Evolutionary conservation across 169 alveolate genomes (phyloP).

Genomic region (Plasmodium berghei): DNA sequence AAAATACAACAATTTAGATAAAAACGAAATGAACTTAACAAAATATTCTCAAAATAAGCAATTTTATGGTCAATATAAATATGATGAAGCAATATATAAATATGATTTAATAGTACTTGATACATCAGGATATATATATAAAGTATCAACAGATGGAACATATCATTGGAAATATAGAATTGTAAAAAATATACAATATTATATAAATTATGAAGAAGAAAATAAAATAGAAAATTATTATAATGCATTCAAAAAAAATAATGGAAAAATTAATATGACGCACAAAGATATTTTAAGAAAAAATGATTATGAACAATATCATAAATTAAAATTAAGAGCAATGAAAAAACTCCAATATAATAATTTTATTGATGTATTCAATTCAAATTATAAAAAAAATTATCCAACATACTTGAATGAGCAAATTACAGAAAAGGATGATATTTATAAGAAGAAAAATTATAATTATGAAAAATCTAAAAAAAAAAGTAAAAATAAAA

Average conservation of each 20-base stretch:
- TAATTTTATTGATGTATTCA: constrained; percentile 10
- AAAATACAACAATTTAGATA: constrained; percentile 1
- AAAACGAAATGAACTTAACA: constrained; percentile 24
- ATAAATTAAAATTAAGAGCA: constrained; percentile 53
- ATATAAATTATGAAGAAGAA: constrained; percentile 22
- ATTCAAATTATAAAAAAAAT: neutral
- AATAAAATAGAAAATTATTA: constrained; percentile 2
- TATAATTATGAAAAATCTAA: constrained; percentile 22
- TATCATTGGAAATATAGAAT: constrained; percentile 67
- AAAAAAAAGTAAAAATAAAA: constrained; percentile 11
- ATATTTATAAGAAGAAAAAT: constrained; percentile 4
- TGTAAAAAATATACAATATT: constrained; percentile 32
- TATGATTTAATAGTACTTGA: constrained; percentile 59
- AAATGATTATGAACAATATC: constrained; percentile 13
- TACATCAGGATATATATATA: constrained; percentile 69
- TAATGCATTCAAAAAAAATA: constrained; percentile 23
- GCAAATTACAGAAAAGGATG: neutral
- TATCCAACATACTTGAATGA: neutral
- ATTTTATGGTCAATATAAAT: constrained; percentile 54
- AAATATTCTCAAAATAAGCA: constrained; percentile 40
- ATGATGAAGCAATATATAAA: constrained; percentile 29
- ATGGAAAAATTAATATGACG: neutral
- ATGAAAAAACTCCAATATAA: constrained; percentile 14
- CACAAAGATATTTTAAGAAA: constrained; percentile 12
- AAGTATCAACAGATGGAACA: constrained; percentile 72